phyloP scores from a whole-genome alignment of 1,139 yeast species.

The Candida pseudoviswanathii region DNA sequence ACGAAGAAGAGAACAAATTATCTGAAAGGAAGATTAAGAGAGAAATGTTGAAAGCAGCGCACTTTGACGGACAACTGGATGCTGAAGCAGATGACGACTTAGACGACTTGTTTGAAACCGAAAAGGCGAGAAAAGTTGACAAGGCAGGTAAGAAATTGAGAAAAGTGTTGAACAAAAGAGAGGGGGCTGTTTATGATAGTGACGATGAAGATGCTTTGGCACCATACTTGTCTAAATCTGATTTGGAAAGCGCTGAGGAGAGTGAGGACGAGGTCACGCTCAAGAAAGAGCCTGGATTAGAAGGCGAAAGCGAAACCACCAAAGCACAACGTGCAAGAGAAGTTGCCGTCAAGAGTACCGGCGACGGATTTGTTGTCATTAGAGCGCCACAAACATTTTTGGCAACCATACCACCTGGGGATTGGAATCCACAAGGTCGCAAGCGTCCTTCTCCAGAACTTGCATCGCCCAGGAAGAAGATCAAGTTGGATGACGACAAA shows the following conservation, averaged over 20 bases:
- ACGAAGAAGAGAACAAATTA: constrained; percentile 91
- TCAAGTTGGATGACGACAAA: constrained; percentile 31
- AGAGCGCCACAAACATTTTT: constrained; percentile 66
- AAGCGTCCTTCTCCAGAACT: constrained; percentile 33
- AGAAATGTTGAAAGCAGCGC: constrained; percentile 87
- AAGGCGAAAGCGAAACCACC: constrained; percentile 22
- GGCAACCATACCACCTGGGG: constrained; percentile 72
- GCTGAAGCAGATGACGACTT: constrained; percentile 63
- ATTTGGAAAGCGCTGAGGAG: constrained; percentile 61
- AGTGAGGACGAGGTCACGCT: constrained; percentile 37
- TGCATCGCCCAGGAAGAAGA: constrained; percentile 41
- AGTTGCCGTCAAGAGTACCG: constrained; percentile 50
- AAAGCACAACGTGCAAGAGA: constrained; percentile 25
- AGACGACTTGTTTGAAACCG: constrained; percentile 66
- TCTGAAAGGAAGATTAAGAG: constrained; percentile 85
- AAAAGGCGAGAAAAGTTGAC: constrained; percentile 71
- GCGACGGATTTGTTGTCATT: constrained; percentile 68
- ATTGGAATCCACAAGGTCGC: constrained; percentile 76
- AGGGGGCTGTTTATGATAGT: constrained; percentile 87
- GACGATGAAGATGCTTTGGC: constrained; percentile 64
- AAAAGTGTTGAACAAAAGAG: constrained; percentile 82
- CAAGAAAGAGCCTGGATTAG: constrained; percentile 47
- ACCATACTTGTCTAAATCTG: constrained; percentile 80
- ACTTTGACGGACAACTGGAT: constrained; percentile 63
- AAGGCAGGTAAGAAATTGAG: constrained; percentile 88